These are phyloP conservation scores for Cytospora piceicola DNA, from an alignment of 2,329 filamentous ascomycete species.

Conservation along the genomic window DNA sequence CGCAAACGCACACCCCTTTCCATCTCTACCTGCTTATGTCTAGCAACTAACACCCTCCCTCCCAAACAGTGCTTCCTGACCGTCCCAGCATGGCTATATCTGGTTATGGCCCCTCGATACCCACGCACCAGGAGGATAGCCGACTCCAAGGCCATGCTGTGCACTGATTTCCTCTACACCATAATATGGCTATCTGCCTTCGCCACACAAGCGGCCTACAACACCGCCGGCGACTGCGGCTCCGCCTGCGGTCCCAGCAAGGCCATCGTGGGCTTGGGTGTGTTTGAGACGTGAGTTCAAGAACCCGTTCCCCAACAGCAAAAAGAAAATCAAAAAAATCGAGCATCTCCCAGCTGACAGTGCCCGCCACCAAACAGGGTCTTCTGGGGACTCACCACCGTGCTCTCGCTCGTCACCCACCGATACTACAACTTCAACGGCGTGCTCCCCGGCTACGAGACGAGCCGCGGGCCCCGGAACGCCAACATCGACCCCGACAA, in stretches of 20 bases:
- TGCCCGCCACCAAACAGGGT: slow-evolving; percentile 46
- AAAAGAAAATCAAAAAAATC: slow-evolving; percentile 1
- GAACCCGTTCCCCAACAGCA: not conserved
- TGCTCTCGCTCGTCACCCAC: slow-evolving; percentile 63
- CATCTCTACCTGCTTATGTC: not conserved
- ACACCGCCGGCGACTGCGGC: slow-evolving; percentile 59
- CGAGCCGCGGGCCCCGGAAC: slow-evolving; percentile 39
- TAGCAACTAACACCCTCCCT: slow-evolving; percentile 21
- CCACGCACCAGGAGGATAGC: slow-evolving; percentile 64
- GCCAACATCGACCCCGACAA: slow-evolving; percentile 70
- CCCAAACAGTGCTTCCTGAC: slow-evolving; percentile 63
- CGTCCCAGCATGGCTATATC: slow-evolving; percentile 66
- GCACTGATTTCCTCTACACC: slow-evolving; percentile 59
- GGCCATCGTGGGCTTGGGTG: slow-evolving; percentile 63
- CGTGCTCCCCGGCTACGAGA: slow-evolving; percentile 64
- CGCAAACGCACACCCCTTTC: not conserved
- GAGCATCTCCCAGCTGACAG: slow-evolving; percentile 27
- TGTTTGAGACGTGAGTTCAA: slow-evolving; percentile 62
- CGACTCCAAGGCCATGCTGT: slow-evolving; percentile 64
- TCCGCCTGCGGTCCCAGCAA: slow-evolving; percentile 64
- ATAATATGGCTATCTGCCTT: slow-evolving; percentile 71
- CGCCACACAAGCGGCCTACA: slow-evolving; percentile 67
- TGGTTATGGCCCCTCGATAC: slow-evolving; percentile 67
- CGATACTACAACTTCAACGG: slow-evolving; percentile 66
- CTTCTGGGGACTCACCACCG: slow-evolving; percentile 57